These are phyloP conservation scores for Amanita brunnescens DNA, from an alignment of 768 basidiomycete species.

Conservation along the genomic window DNA sequence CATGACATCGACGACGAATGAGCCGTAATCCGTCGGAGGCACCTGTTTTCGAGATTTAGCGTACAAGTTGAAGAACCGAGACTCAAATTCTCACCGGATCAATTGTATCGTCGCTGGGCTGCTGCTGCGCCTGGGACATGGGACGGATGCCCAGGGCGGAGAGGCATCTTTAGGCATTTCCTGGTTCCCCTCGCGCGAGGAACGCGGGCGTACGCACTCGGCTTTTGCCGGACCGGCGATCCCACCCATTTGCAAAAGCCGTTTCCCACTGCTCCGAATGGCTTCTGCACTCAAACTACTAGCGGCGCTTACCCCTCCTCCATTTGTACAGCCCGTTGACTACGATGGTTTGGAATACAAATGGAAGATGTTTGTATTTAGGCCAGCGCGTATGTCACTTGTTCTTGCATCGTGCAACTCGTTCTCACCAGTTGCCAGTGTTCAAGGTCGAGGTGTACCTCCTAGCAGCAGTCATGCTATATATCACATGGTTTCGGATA, in stretches of 20 bases:
- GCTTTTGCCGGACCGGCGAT: slow-evolving; percentile 3
- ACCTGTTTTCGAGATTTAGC: slow-evolving; percentile 14
- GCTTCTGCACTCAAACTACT: slow-evolving; percentile 27
- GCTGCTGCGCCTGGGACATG: slow-evolving; percentile 6
- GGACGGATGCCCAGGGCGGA: neutral
- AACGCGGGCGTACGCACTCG: neutral
- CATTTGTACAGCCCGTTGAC: slow-evolving; percentile 40
- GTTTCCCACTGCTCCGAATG: slow-evolving; percentile 10
- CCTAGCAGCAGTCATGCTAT: slow-evolving; percentile 43
- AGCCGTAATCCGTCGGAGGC: slow-evolving; percentile 49
- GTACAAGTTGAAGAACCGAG: slow-evolving; percentile 5
- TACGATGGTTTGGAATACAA: slow-evolving; percentile 71
- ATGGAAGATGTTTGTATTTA: slow-evolving; percentile 72
- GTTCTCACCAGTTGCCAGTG: slow-evolving; percentile 24
- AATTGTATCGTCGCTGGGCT: neutral
- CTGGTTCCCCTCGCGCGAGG: neutral
- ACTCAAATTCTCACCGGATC: slow-evolving; percentile 7
- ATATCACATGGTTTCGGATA: slow-evolving; percentile 45
- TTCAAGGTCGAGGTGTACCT: slow-evolving; percentile 61
- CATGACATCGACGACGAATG: slow-evolving; percentile 50
- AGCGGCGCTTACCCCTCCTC: slow-evolving; percentile 44
- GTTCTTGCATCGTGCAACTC: neutral
- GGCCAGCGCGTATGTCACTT: slow-evolving; percentile 57
- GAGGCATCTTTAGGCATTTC: neutral
- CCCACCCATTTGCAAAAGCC: neutral